These are phyloP conservation scores for Colletotrichum camelliae DNA, from an alignment of 2,329 filamentous ascomycete species.

Conservation along the genomic window DNA sequence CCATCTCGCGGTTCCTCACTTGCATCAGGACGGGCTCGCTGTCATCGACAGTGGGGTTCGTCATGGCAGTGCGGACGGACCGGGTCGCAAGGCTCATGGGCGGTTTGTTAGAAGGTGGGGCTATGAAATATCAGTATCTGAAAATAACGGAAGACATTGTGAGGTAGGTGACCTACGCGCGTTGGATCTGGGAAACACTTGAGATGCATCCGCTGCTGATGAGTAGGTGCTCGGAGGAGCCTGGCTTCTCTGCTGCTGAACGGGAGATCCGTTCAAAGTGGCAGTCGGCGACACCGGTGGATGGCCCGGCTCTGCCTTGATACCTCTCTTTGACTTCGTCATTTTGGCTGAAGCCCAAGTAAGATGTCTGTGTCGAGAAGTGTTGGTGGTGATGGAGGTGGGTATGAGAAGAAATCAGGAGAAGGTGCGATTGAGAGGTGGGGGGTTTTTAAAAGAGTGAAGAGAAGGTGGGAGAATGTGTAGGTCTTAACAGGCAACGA, in stretches of 20 bases:
- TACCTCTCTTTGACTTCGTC: constrained; percentile 10
- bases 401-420: background rate
- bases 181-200: constrained; percentile 36
- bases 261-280: background rate
- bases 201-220: background rate
- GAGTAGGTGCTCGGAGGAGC: background rate
- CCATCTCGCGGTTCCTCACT: constrained; percentile 34
- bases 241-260: background rate
- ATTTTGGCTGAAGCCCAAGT: background rate
- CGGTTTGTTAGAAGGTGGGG: constrained; percentile 39
- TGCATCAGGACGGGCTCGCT: constrained; percentile 43
- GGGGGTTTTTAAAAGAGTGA: background rate
- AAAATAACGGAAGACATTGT: background rate
- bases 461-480: background rate
- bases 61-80: constrained; percentile 2
- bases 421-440: background rate
- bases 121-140: constrained; percentile 24
- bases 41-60: constrained; percentile 26
- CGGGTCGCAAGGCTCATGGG: background rate
- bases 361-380: background rate
- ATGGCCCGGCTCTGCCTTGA: constrained; percentile 14
- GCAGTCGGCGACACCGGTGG: background rate
- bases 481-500: background rate
- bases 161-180: constrained; percentile 37
- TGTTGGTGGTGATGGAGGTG: background rate